These are phyloP conservation scores for Herpetomonas tarakana DNA, from an alignment of 208 protist genomes.

Conservation along the genomic window DNA sequence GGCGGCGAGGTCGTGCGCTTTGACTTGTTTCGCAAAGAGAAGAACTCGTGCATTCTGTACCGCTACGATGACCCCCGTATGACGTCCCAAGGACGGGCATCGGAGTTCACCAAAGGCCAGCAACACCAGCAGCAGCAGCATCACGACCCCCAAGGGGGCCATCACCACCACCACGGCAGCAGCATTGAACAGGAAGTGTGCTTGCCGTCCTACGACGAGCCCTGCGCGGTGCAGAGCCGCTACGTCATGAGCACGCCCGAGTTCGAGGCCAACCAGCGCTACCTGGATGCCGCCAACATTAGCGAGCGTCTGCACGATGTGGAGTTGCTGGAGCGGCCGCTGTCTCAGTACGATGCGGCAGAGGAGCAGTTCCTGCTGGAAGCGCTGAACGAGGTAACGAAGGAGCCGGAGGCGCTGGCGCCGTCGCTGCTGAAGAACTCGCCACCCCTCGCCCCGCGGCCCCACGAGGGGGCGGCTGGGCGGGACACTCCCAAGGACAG, in stretches of 20 bases:
- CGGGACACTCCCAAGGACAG: conserved; percentile 2
- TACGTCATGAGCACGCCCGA: conserved; percentile 60
- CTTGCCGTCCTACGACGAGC: conserved; percentile 49
- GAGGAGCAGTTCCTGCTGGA: conserved; percentile 42
- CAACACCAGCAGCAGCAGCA: background rate
- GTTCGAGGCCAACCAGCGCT: conserved; percentile 47
- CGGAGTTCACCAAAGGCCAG: conserved; percentile 2
- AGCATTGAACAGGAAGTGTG: conserved; percentile 5
- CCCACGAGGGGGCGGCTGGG: background rate
- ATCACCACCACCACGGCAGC: background rate
- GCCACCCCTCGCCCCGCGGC: conserved; percentile 27
- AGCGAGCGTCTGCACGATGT: conserved; percentile 44
- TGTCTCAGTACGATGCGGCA: conserved; percentile 53
- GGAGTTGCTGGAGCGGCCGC: conserved; percentile 32
- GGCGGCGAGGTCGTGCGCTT: conserved; percentile 41
- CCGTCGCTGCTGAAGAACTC: conserved; percentile 35
- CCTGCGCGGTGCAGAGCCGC: conserved; percentile 52
- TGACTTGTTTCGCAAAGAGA: conserved; percentile 58
- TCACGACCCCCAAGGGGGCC: background rate
- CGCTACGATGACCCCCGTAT: conserved; percentile 59
- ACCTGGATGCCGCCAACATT: conserved; percentile 41
- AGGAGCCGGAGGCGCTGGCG: conserved; percentile 33
- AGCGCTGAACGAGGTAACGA: conserved; percentile 52
- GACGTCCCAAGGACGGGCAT: background rate
- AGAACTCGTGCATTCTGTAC: conserved; percentile 55